These are phyloP conservation scores for Plicaturopsis crispa DNA, from an alignment of 768 basidiomycete genomes.

Conservation along the genomic window DNA sequence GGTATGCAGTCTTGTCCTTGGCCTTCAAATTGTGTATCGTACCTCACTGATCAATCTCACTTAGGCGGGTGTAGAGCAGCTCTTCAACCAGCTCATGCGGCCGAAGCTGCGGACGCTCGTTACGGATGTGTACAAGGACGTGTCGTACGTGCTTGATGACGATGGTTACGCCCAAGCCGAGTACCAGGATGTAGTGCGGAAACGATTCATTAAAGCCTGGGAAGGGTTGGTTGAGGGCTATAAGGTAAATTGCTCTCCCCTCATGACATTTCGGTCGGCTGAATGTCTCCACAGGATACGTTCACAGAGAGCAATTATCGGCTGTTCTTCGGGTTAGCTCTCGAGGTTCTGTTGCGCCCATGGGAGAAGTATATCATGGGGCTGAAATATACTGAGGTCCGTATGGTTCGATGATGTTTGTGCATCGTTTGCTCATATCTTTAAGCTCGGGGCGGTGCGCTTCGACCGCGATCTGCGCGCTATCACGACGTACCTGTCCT, in stretches of 20 bases:
- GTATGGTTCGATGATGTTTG: neutral
- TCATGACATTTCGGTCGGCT: neutral
- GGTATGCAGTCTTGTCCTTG: conserved; percentile 34
- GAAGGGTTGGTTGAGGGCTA: conserved; percentile 81
- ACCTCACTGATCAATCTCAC: conserved; percentile 3
- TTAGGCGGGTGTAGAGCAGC: conserved; percentile 81
- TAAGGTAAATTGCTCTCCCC: conserved; percentile 42
- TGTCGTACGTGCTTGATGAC: conserved; percentile 85
- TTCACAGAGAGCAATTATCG: conserved; percentile 89
- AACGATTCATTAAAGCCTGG: conserved; percentile 88
- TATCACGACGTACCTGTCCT: conserved; percentile 74
- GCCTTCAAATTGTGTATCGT: neutral
- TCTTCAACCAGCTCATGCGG: conserved; percentile 91
- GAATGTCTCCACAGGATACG: conserved; percentile 47
- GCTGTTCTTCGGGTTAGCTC: conserved; percentile 73
- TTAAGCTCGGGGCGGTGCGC: conserved; percentile 87
- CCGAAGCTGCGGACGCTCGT: conserved; percentile 81
- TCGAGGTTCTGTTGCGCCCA: conserved; percentile 86
- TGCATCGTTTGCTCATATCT: conserved; percentile 1
- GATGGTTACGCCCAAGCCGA: conserved; percentile 80
- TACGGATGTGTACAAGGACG: conserved; percentile 84
- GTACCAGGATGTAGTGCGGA: conserved; percentile 78
- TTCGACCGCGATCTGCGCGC: conserved; percentile 90
- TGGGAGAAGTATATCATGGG: conserved; percentile 88
- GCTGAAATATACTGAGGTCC: conserved; percentile 79